Percentiles rank a stretch among this genome's conserved stretches.
Evolutionary conservation across 192 early-diverging fungal species (phyloP).

Genomic region (Rhizoclosmatium globosum): DNA sequence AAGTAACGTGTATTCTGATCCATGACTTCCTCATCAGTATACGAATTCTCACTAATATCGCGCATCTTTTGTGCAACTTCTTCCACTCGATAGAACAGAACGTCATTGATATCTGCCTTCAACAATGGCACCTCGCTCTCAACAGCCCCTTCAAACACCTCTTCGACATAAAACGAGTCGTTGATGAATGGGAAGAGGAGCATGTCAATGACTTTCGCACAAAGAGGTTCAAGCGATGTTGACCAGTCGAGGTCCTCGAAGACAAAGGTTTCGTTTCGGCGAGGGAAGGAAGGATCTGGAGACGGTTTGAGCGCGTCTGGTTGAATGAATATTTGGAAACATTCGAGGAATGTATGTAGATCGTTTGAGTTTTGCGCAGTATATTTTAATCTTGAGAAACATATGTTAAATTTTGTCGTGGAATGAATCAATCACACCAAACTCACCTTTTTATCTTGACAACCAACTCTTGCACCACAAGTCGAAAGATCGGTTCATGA

Average conservation of each 20-base stretch:
- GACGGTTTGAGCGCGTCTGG: slow-evolving; percentile 16
- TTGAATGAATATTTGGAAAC: slow-evolving; percentile 33
- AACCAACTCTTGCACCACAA: neutral
- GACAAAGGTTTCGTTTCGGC: slow-evolving; percentile 29
- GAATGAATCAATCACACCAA: neutral
- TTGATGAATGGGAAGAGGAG: slow-evolving; percentile 39
- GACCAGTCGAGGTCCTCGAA: slow-evolving; percentile 19
- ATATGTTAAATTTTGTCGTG: neutral
- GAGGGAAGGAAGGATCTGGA: neutral
- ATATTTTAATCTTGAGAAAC: slow-evolving; percentile 1
- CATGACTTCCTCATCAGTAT: slow-evolving; percentile 3
- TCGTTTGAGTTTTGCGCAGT: slow-evolving; percentile 16
- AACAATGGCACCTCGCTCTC: neutral
- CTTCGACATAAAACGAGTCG: slow-evolving; percentile 12
- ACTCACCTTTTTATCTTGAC: slow-evolving; percentile 11
- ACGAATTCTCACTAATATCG: neutral
- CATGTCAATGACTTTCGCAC: slow-evolving; percentile 38
- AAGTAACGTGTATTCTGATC: slow-evolving; percentile 26
- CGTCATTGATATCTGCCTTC: slow-evolving; percentile 10
- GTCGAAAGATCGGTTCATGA: slow-evolving; percentile 21
- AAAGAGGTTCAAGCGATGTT: slow-evolving; percentile 12
- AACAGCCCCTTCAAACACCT: slow-evolving; percentile 7
- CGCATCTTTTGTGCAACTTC: neutral
- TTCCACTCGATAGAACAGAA: slow-evolving; percentile 20
- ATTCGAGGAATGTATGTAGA: slow-evolving; percentile 26